These are phyloP conservation scores for Carpinus viminea DNA, from an alignment of 306 rosid species.

Conservation along the genomic window DNA sequence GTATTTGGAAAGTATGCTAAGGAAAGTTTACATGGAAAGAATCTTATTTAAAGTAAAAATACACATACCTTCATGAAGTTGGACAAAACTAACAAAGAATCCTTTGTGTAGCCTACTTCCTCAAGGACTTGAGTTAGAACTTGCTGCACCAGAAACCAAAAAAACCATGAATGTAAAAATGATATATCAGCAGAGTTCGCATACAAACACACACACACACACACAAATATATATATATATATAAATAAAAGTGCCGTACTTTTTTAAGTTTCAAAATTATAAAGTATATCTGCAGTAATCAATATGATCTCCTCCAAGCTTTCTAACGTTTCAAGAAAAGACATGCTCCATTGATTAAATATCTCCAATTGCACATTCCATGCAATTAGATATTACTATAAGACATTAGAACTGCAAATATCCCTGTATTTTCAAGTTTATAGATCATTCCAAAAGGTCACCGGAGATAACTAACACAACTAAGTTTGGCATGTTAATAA, in stretches of 20 bases:
- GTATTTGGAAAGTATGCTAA: neutral
- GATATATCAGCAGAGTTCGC: constrained; percentile 11
- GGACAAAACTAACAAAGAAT: constrained; percentile 51
- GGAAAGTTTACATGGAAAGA: neutral
- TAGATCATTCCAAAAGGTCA: neutral
- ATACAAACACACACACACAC: too few species aligned
- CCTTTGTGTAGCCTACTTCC: constrained; percentile 73
- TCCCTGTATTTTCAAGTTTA: neutral
- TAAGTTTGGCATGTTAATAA: neutral
- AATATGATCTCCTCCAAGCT: constrained; percentile 2
- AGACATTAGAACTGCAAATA: neutral
- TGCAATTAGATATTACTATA: neutral
- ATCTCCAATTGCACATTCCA: neutral
- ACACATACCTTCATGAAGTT: constrained; percentile 72
- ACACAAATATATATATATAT: too few species aligned
- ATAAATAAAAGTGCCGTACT: constrained; percentile 11
- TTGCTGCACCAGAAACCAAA: constrained; percentile 45
- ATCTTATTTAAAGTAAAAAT: constrained; percentile 17
- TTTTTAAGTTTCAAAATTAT: constrained; percentile 18
- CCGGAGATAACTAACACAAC: neutral
- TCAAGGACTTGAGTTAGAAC: constrained; percentile 72
- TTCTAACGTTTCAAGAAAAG: neutral
- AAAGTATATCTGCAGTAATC: neutral
- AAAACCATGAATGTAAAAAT: constrained; percentile 14
- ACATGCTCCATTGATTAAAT: neutral